Base-by-base conservation (phyloP, 192 early-diverging fungal species). In the Mortierella hygrophila region DNA sequence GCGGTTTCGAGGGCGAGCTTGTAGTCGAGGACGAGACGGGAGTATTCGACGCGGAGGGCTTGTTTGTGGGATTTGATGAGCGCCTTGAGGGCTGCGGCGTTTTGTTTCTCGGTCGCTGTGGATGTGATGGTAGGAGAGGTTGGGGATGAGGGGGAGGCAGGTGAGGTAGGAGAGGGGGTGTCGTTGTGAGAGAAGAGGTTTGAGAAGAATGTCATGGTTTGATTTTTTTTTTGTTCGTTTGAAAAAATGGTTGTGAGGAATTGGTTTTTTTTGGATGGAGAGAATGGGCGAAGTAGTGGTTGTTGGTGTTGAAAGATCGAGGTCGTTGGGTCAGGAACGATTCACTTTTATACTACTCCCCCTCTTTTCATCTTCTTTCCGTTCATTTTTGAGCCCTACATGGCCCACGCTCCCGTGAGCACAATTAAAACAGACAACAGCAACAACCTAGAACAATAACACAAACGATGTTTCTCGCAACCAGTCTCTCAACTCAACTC, bases 131-230 rank as follows among this genome's bases (percentile, higher is more conserved):
- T 26, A 10, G 60, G 0, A 0, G 60, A n/a, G n/a, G 60, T 65
- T 65, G 60, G 13, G 13, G 60, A 13, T 11, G 60, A 32, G 60
- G 60, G 60, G 29, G 60, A 29, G 29, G n/a, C 0, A 4, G 60
- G 7, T 2, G 60, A 32, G 26, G 29, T 15, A n/a, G 60, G 0
- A 4, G 57, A 60, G 0, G 60, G 60, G 0, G 42, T 42, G 26
- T 75, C 40, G 29, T 72, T 26, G 69, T n/a, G 21, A 20, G 54
- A 44, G 57, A 82, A 82, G 49, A 70, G 52, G 52, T 40, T 82
- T 42, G 57, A 49, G 44, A 82, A 76, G 75, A 82, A 82, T 0
- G 75, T 72, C 81, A 82, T 76, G 15, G 7, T 46, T 46, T 41
- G 71, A 23, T 49, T 63, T 15, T 23, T 32, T 26, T 32, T 65